A percentile compares a stretch with the other conserved stretches of the same genome.
These are phyloP conservation scores for Akebia trifoliata DNA, from an alignment of 164 flowering plant species.

Conservation along the genomic window DNA sequence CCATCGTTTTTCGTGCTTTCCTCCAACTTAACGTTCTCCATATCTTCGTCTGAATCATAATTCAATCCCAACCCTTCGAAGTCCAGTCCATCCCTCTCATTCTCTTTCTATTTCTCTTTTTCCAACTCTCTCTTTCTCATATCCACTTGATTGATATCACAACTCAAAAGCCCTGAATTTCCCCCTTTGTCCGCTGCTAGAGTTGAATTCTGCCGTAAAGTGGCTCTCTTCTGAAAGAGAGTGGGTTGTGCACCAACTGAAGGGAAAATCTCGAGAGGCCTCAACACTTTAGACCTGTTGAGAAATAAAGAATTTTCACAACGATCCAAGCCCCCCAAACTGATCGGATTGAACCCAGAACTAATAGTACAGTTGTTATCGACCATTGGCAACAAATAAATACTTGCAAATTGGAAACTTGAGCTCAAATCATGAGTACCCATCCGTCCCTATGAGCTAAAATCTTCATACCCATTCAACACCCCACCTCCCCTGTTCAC, in stretches of 20 bases:
- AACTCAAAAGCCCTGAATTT: conserved; percentile 17
- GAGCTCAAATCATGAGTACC: conserved; percentile 22
- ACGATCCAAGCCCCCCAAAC: too few relatives aligned
- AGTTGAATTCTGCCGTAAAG: conserved; percentile 48
- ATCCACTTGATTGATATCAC: background rate
- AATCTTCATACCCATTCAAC: conserved; percentile 32
- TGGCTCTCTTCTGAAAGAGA: too few relatives aligned
- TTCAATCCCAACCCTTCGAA: conserved; percentile 53
- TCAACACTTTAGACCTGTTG: too few relatives aligned
- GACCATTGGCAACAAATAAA: conserved; percentile 25
- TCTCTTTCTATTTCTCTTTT: conserved; percentile 18
- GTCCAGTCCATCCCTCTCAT: too few relatives aligned
- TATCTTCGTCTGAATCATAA: conserved; percentile 69
- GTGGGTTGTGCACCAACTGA: conserved; percentile 48
- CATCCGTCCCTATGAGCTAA: conserved; percentile 32
- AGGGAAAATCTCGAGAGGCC: conserved; percentile 41
- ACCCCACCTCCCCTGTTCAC: too few relatives aligned
- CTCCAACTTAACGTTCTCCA: conserved; percentile 27
- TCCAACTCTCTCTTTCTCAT: background rate
- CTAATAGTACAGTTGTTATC: conserved; percentile 26
- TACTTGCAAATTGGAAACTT: too few relatives aligned
- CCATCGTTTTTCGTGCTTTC: conserved; percentile 36
- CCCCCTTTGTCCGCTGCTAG: conserved; percentile 10
- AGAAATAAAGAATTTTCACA: too few relatives aligned
- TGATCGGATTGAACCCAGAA: conserved; percentile 12